Conservation (phyloP, 345 rosid genomes). For the Geranium rotundifolium region DNA sequence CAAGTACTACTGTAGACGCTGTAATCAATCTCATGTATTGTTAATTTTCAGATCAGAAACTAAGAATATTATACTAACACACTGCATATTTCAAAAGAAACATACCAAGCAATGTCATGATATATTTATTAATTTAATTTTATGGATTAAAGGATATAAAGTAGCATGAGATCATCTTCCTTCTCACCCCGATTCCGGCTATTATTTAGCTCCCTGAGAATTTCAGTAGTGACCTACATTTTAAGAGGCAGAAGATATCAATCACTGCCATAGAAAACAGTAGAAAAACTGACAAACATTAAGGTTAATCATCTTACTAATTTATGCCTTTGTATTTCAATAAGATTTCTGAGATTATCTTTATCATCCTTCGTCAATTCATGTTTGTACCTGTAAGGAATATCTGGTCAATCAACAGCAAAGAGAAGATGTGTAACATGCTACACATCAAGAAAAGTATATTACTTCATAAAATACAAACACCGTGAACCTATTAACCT, state of each 20-base stretch:
- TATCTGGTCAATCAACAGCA: not conserved
- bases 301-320: conserved; percentile 36
- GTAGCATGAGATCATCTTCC: conserved; percentile 54
- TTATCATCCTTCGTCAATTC: conserved; percentile 73
- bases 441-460: not conserved
- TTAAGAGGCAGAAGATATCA: conserved; percentile 3
- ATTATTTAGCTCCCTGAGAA: conserved; percentile 57
- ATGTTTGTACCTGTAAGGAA: conserved; percentile 65
- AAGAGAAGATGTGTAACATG: not conserved
- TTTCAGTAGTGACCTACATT: conserved; percentile 77
- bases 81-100: not conserved
- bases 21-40: not conserved
- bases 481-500: not conserved
- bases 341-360: conserved; percentile 49
- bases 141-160: conserved; percentile 55
- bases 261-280: not conserved
- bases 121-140: not conserved
- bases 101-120: not conserved
- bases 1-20: not conserved
- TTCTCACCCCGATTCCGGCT: conserved; percentile 87
- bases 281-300: not conserved
- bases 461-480: not conserved
- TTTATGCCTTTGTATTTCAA: conserved; percentile 61
- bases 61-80: not conserved
- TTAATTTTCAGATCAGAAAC: not conserved